These are phyloP conservation scores for Bruguiera hainesii DNA, from an alignment of 441 rosid genomes.

Conservation along the genomic window DNA sequence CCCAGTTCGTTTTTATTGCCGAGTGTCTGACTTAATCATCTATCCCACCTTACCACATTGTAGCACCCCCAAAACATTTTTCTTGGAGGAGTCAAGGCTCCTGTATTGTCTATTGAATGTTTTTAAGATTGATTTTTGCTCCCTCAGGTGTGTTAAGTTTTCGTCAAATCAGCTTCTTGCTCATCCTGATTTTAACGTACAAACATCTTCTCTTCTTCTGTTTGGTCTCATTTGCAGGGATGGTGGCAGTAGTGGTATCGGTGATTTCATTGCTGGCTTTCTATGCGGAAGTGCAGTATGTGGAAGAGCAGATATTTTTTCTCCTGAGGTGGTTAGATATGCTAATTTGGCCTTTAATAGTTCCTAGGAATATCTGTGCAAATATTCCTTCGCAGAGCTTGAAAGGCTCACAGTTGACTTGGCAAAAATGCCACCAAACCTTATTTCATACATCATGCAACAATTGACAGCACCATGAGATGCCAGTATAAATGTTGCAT, in stretches of 20 bases:
- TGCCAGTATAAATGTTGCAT: neutral
- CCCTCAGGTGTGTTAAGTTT: too few relatives aligned
- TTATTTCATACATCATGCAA: neutral
- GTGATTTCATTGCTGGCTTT: slow-evolving; percentile 85
- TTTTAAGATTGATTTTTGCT: too few relatives aligned
- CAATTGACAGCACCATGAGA: neutral
- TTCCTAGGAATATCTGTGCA: neutral
- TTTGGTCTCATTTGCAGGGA: slow-evolving; percentile 37
- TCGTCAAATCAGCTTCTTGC: too few relatives aligned
- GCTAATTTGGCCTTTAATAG: slow-evolving; percentile 1
- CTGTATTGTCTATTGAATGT: too few relatives aligned
- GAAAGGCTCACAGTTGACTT: neutral
- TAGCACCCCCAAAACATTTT: too few relatives aligned
- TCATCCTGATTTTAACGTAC: neutral
- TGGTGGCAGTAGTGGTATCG: slow-evolving; percentile 49
- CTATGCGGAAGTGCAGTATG: slow-evolving; percentile 77
- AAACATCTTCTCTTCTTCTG: neutral
- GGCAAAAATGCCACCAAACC: neutral
- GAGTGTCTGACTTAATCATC: too few relatives aligned
- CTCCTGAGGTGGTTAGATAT: slow-evolving; percentile 69
- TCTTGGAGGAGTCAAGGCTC: too few relatives aligned
- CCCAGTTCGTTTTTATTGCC: too few relatives aligned
- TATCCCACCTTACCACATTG: too few relatives aligned
- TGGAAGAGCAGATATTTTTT: slow-evolving; percentile 79
- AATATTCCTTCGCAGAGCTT: neutral